A percentile compares a stretch with the other conserved stretches of the same genome.
These are phyloP conservation scores for Coemansia sp. DNA, from an alignment of 192 early-diverging fungal species.

Conservation along the genomic window DNA sequence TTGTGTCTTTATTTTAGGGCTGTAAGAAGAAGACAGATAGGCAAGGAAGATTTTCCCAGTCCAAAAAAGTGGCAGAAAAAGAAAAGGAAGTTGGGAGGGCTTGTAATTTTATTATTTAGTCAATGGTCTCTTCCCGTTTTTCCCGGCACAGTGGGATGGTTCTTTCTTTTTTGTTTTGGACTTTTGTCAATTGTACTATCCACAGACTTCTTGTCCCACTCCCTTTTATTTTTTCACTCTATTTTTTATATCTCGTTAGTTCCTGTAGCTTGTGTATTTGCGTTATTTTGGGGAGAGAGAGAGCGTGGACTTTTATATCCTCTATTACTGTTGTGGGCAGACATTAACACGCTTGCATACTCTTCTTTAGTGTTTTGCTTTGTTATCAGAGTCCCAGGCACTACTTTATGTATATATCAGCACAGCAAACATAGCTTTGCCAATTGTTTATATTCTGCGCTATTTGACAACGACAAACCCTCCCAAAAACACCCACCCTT, in stretches of 20 bases:
- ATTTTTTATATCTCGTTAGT: constrained; percentile 1
- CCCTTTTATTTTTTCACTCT: not conserved
- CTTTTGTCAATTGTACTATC: not conserved
- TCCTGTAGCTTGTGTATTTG: too few relatives aligned
- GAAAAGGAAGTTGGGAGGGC: constrained; percentile 2
- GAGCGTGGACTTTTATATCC: too few relatives aligned
- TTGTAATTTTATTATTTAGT: not conserved
- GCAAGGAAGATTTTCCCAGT: not conserved
- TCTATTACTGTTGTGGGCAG: too few relatives aligned
- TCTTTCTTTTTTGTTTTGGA: constrained; percentile 5
- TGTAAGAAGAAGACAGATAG: not conserved
- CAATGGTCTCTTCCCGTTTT: too few relatives aligned
- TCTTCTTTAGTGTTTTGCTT: too few relatives aligned
- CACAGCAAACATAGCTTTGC: not conserved
- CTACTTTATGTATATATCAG: not conserved
- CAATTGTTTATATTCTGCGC: not conserved
- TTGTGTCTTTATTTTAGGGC: not conserved
- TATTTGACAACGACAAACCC: too few relatives aligned
- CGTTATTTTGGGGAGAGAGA: too few relatives aligned
- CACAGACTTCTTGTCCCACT: not conserved
- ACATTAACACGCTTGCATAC: too few relatives aligned
- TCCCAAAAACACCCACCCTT: too few relatives aligned
- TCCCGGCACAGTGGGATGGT: too few relatives aligned
- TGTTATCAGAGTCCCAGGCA: too few relatives aligned
- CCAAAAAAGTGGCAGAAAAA: not conserved